Conservation (phyloP, 306 rosid species). For the Rubus parviflorus region DNA sequence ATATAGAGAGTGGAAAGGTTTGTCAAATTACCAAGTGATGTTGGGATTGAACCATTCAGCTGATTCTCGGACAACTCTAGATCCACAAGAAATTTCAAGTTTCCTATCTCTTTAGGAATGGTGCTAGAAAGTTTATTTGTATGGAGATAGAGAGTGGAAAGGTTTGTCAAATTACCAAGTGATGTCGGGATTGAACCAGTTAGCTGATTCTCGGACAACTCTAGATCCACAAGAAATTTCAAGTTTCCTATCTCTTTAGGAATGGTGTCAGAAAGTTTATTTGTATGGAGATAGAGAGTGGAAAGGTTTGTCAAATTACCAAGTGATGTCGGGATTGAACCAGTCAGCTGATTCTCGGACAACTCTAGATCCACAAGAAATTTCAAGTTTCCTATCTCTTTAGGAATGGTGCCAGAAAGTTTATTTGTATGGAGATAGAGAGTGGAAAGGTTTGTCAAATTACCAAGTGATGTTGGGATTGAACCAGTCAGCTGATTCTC, state of each 20-base stretch:
- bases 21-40: neutral
- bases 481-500: neutral
- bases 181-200: neutral
- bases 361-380: neutral
- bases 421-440: accelerated
- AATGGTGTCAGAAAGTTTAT: constrained; percentile 3
- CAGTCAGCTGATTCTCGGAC: constrained; percentile 21
- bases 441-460: neutral
- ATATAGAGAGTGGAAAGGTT: neutral
- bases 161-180: neutral
- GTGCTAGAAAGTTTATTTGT: neutral
- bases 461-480: constrained; percentile 8
- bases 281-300: neutral
- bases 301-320: constrained; percentile 4
- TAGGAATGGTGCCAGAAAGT: neutral
- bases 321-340: neutral
- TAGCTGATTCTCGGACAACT: neutral
- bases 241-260: constrained; percentile 12
- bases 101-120: neutral
- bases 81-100: neutral
- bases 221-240: neutral
- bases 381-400: neutral
- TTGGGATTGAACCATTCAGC: neutral
- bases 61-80: neutral
- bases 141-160: neutral